Evolutionary conservation across 1,284 basidiomycete genomes (phyloP), one percentile per base, ranked within the genome.

Genomic region (Amylostereum areolatum): DNA sequence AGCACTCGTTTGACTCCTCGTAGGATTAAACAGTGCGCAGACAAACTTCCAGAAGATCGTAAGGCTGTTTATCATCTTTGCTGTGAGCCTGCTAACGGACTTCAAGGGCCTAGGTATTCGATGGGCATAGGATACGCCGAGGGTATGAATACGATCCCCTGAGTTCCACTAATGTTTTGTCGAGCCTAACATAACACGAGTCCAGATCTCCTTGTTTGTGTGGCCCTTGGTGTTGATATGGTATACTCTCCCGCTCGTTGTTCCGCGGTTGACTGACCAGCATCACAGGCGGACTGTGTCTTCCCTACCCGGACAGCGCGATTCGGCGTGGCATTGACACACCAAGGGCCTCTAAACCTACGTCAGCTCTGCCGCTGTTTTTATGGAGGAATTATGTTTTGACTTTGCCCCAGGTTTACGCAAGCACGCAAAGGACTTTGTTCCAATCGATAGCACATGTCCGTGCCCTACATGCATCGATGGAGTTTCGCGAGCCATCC

Each of bases 71-170:
- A 41, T 52, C 35, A 50, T 48, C 29, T 41, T 25, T 6, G 5
- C 33, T 25, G 31, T 25, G 35, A 42, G 30, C 39, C 28, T 51
- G 42, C 40, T 50, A 47, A 57, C 43, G 42, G 42, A 46, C 46
- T 48, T 29, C 51, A 32, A 49, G 83, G 85, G 51, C 89, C 90
- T 10, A 75, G 89, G 53, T 93, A 92, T 69, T 83, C 84, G 4
- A 92, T 92, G 90, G 90, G 90, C 1, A 78, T 93, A 40, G 90
- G 90, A 2, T 93, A 91, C 64, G 88, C 89, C 18, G 90, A 93
- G 79, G 89, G 89, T 86, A 55, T n/a, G 51, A n/a, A 12, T 46
- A 41, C 33, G 6, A 30, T 25, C n/a, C 11, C 27, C 27, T n/a
- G 25, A 24, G 24, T 10, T 18, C 5, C 10, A 24, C 12, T n/a